phyloP scores from a whole-genome alignment of 1,139 yeast genomes.

The Casaregolazyma lundiana region DNA sequence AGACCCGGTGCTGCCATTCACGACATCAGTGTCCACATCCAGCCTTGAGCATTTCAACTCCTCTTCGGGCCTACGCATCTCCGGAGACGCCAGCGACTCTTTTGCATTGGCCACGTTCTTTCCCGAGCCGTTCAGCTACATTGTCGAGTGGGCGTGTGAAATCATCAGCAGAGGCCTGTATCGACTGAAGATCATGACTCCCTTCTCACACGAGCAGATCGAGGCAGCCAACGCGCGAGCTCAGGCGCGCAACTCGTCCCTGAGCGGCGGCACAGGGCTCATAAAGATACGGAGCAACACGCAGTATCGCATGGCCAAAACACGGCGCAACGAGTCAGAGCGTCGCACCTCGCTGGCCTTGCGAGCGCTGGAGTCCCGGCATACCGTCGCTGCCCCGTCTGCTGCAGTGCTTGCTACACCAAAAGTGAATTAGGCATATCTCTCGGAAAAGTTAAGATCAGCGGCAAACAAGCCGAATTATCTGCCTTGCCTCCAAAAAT shows the following conservation, averaged over 20 bases:
- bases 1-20: slow-evolving; percentile 33
- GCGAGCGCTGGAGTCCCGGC: slow-evolving; percentile 65
- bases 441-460: too few relatives aligned
- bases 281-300: background rate
- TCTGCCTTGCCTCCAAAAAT: too few relatives aligned
- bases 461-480: too few relatives aligned
- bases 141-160: slow-evolving; percentile 35
- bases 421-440: slow-evolving; percentile 1
- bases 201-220: slow-evolving; percentile 21
- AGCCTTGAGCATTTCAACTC: slow-evolving; percentile 18
- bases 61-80: slow-evolving; percentile 36
- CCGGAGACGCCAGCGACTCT: slow-evolving; percentile 88
- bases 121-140: slow-evolving; percentile 55
- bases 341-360: slow-evolving; percentile 82
- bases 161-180: slow-evolving; percentile 11
- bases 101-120: slow-evolving; percentile 72
- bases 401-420: slow-evolving; percentile 20
- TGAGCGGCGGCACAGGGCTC: slow-evolving; percentile 6
- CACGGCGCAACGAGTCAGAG: slow-evolving; percentile 55
- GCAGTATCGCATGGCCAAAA: background rate
- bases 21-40: background rate
- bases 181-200: slow-evolving; percentile 15
- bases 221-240: slow-evolving; percentile 25
- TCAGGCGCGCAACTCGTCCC: slow-evolving; percentile 15
- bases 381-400: slow-evolving; percentile 14